Evolutionary conservation across 1,284 basidiomycete species (phyloP).

Genomic region (Mycena sp.): DNA sequence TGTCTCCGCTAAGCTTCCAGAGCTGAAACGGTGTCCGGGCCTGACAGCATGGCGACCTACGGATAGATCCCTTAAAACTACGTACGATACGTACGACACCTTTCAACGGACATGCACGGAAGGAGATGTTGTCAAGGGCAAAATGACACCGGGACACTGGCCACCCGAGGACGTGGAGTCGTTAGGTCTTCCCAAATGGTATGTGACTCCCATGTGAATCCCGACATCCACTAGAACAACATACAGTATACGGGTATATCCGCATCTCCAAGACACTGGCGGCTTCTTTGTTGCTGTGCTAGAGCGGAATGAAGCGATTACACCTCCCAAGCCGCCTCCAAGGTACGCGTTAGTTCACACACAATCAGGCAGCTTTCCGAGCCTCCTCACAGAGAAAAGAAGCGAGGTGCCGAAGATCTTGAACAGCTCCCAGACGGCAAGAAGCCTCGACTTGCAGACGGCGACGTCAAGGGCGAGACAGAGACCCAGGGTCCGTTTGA

Average conservation of each 20-base stretch:
- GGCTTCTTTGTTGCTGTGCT: slow-evolving; percentile 97
- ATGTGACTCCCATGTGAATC: slow-evolving; percentile 34
- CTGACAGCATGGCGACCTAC: slow-evolving; percentile 81
- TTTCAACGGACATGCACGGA: slow-evolving; percentile 62
- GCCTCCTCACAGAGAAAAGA: slow-evolving; percentile 45
- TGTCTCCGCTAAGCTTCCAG: slow-evolving; percentile 75
- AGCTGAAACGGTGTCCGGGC: slow-evolving; percentile 81
- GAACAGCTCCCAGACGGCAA: slow-evolving; percentile 57
- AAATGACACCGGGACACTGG: slow-evolving; percentile 81
- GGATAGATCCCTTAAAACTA: slow-evolving; percentile 49
- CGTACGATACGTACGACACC: slow-evolving; percentile 64
- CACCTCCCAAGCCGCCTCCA: slow-evolving; percentile 21
- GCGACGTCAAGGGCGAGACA: slow-evolving; percentile 39
- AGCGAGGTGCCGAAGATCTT: slow-evolving; percentile 55
- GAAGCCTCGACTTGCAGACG: slow-evolving; percentile 49
- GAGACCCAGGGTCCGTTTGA: slow-evolving; percentile 13
- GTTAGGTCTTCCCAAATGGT: slow-evolving; percentile 79
- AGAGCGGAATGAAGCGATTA: slow-evolving; percentile 55
- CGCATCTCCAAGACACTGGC: slow-evolving; percentile 96
- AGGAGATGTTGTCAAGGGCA: slow-evolving; percentile 57
- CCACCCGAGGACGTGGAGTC: slow-evolving; percentile 73
- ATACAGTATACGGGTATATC: slow-evolving; percentile 86
- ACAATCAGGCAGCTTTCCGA: slow-evolving; percentile 25
- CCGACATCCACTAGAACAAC: slow-evolving; percentile 64
- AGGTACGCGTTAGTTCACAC: too few relatives aligned